Evolutionary conservation across 1,139 yeast species (phyloP).

Genomic region (Diutina ranongensis): DNA sequence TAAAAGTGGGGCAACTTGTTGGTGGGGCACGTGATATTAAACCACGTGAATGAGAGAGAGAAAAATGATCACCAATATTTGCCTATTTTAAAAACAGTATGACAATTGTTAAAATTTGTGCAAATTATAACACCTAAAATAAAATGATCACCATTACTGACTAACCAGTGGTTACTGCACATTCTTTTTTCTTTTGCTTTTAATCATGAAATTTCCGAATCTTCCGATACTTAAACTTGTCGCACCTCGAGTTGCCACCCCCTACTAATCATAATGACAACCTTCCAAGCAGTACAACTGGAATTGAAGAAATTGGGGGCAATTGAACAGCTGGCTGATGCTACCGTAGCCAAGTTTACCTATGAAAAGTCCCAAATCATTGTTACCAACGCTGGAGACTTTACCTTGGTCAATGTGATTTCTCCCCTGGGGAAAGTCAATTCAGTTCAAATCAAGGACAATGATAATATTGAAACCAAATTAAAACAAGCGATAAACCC

Average conservation of each 20-base stretch:
- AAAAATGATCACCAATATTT: too few relatives aligned
- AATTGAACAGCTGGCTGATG: background rate
- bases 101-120: too few relatives aligned
- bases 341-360: background rate
- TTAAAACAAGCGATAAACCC: background rate
- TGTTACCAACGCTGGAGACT: constrained; percentile 10
- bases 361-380: constrained; percentile 6
- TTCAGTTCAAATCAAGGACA: constrained; percentile 15
- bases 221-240: too few relatives aligned
- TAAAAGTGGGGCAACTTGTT: too few relatives aligned
- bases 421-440: constrained; percentile 11
- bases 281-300: background rate
- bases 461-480: background rate
- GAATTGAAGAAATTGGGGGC: background rate
- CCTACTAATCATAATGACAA: background rate
- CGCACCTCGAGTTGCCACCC: background rate
- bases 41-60: too few relatives aligned
- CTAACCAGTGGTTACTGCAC: too few relatives aligned
- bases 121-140: too few relatives aligned
- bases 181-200: too few relatives aligned
- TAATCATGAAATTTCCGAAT: too few relatives aligned
- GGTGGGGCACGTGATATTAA: too few relatives aligned
- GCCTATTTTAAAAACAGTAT: too few relatives aligned
- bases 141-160: too few relatives aligned
- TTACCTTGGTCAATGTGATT: constrained; percentile 13